Conservation (phyloP, 345 rosid species). For the Raphanus raphanistrum region DNA sequence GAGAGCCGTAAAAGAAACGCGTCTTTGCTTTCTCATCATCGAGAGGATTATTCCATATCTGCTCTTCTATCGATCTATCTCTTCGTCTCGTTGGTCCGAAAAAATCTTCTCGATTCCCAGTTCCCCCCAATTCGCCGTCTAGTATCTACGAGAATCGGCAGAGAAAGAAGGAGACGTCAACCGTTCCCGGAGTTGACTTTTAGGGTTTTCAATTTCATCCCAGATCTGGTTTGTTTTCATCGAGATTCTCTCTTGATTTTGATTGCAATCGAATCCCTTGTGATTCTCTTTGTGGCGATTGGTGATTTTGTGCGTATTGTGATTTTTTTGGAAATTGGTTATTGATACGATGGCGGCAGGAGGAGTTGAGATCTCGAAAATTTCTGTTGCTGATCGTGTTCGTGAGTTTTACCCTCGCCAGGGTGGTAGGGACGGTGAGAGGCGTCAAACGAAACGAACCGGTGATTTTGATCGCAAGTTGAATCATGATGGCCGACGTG, state of each 20-base stretch:
- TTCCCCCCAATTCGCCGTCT: background rate
- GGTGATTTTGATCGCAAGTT: slow-evolving; percentile 20
- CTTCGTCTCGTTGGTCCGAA: background rate
- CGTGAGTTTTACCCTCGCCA: slow-evolving; percentile 34
- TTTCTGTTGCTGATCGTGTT: slow-evolving; percentile 37
- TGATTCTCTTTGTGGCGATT: background rate
- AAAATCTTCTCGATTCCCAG: background rate
- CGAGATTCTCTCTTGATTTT: slow-evolving; percentile 12
- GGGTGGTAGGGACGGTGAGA: slow-evolving; percentile 31
- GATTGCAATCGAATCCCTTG: background rate
- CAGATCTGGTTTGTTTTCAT: slow-evolving; percentile 31
- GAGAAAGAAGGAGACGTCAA: slow-evolving; percentile 33
- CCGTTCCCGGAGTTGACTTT: slow-evolving; percentile 24
- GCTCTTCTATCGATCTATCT: background rate
- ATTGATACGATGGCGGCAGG: slow-evolving; percentile 79
- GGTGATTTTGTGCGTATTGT: slow-evolving; percentile 13
- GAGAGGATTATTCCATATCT: background rate
- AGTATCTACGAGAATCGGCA: slow-evolving; percentile 15
- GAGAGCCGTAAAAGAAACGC: background rate
- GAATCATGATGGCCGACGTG: slow-evolving; percentile 26
- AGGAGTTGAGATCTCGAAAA: slow-evolving; percentile 52
- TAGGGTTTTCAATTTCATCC: slow-evolving; percentile 37
- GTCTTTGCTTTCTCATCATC: background rate
- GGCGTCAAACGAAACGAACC: slow-evolving; percentile 30
- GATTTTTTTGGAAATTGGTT: slow-evolving; percentile 40